phyloP scores from a whole-genome alignment of 768 basidiomycete species.

The Pulveroboletus ravenelii region DNA sequence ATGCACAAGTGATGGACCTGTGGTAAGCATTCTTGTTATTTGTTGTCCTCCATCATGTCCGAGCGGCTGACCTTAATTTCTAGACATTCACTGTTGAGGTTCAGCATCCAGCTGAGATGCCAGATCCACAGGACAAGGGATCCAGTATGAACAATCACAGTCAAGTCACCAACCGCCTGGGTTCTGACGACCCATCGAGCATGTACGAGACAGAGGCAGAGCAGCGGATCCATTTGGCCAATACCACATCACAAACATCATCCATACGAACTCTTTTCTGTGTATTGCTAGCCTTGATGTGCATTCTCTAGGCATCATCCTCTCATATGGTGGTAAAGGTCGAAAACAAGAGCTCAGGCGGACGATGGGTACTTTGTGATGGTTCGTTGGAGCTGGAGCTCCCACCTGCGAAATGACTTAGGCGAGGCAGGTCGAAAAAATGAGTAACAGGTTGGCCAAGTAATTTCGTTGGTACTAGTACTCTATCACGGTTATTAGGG shows the following conservation, averaged over 20 bases:
- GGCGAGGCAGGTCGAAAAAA: not conserved
- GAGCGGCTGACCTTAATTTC: not conserved
- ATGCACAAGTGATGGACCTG: not conserved
- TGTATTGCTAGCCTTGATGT: not conserved
- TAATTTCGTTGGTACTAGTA: too few species aligned
- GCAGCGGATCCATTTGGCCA: not conserved
- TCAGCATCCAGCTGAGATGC: not conserved
- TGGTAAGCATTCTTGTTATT: not conserved
- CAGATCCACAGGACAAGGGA: too few species aligned
- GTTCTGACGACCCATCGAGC: not conserved
- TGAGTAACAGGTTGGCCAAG: too few species aligned
- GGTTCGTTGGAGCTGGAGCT: not conserved
- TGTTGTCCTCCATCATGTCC: too few species aligned
- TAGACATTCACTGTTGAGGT: not conserved
- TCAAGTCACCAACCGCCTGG: not conserved
- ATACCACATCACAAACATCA: not conserved
- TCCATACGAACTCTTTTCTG: not conserved
- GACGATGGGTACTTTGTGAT: not conserved
- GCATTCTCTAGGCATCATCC: not conserved
- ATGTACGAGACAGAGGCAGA: not conserved
- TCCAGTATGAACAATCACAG: not conserved
- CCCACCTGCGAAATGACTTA: not conserved
- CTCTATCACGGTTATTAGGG: too few species aligned
- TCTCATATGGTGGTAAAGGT: not conserved
- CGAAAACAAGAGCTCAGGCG: not conserved